Evolutionary conservation across 345 rosid species (phyloP), one percentile per base, ranked within the genome.

Genomic region (Abelmoschus esculentus): DNA sequence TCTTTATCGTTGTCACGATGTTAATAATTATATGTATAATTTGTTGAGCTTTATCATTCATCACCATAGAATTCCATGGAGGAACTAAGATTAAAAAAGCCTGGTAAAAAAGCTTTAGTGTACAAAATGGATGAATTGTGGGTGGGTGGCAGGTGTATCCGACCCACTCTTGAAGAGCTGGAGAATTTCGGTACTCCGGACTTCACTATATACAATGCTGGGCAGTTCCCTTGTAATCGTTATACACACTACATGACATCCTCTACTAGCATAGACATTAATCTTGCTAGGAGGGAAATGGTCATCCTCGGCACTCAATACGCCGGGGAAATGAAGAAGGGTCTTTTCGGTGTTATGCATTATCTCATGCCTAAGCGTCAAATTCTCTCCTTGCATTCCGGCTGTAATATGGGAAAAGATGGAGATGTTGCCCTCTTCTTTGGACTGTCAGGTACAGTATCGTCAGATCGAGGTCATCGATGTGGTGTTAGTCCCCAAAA

Each of bases 361-460:
- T 91, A 91, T 88, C 96, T 95, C 84, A 95, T 95, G 99, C 99
- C 97, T 82, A 91, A 86, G 86, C 97, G 96, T 76, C 89, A 82
- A 40, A 89, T 95, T 76, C 96, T 95, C 77, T 91, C 99, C 69
- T 83, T 95, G 55, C 97, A 95, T 73, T 95, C 99, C 75, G 99
- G 99, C 47, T 91, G 96, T 95, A 95, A 95, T 83, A 89, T 95
- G 96, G 98, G 96, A 46, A 93, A 89, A 85, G 87, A 83, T 76
- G 97, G 98, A 83, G 98, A 93, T 75, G 98, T 93, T 80, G 98
- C 97, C 75, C 97, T 91, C 93, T 93, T 93, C 92, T 93, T 93
- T 83, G 98, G 98, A 73, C 83, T 93, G 75, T 93, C 98, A 89
- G 97, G 95, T 85, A 86, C 81, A 78, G 82, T 80, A 79, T 82